Percentiles rank a stretch among this genome's conserved stretches.
Conservation (phyloP, 2,329 filamentous ascomycete genomes). For the Aureobasidium leucospermi region DNA sequence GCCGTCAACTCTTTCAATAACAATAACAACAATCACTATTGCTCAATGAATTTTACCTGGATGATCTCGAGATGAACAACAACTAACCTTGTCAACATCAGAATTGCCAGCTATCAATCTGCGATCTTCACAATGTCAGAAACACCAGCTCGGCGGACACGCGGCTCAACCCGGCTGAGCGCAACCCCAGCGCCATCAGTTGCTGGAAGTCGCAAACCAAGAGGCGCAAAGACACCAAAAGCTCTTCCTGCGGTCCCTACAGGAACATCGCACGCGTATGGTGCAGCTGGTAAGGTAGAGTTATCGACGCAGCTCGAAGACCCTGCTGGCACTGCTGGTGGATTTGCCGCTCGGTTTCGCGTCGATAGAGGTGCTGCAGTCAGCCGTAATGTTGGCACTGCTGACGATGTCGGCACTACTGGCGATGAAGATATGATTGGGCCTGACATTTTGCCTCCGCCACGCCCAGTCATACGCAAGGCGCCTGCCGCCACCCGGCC, state of each 20-base stretch:
- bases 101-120: not conserved
- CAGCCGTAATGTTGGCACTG: not conserved
- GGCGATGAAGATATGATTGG: constrained; percentile 37
- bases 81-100: not conserved
- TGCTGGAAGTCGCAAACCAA: constrained; percentile 9
- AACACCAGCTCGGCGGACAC: constrained; percentile 20
- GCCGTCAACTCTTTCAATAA: not conserved
- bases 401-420: no score
- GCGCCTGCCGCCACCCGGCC: not conserved
- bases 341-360: constrained; percentile 7
- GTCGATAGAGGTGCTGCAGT: constrained; percentile 8
- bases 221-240: constrained; percentile 16
- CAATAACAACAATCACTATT: not conserved
- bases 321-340: constrained; percentile 4
- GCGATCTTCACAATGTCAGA: constrained; percentile 13
- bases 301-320: constrained; percentile 25
- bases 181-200: constrained; percentile 16
- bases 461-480: not conserved
- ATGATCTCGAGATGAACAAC: not conserved
- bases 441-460: not conserved
- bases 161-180: constrained; percentile 25
- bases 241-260: constrained; percentile 17
- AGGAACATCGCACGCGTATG: constrained; percentile 29
- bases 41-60: not conserved
- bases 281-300: constrained; percentile 27